phyloP scores from a whole-genome alignment of 495 filamentous ascomycete species.

The Podospora sp. region DNA sequence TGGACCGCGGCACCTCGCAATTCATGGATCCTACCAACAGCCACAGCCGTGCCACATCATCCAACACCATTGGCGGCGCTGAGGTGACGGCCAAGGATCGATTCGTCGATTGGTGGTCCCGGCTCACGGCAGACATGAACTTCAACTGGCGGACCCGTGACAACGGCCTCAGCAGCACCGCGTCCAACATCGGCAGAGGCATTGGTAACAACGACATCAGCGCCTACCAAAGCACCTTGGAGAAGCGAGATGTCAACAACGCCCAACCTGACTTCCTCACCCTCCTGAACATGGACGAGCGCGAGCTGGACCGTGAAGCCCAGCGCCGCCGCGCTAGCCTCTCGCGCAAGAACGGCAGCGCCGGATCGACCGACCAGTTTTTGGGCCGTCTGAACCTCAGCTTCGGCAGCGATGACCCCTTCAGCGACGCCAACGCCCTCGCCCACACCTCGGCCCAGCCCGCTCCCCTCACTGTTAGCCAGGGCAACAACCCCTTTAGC shows the following conservation, averaged over 20 bases:
- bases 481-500: slow-evolving; percentile 47
- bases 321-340: slow-evolving; percentile 35
- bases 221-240: not conserved
- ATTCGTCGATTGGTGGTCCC: slow-evolving; percentile 46
- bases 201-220: not conserved
- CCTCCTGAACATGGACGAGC: slow-evolving; percentile 41
- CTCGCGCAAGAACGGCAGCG: slow-evolving; percentile 31
- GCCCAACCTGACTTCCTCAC: slow-evolving; percentile 46
- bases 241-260: slow-evolving; percentile 23
- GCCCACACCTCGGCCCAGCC: slow-evolving; percentile 43
- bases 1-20: slow-evolving; percentile 55
- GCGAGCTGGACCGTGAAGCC: slow-evolving; percentile 39
- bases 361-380: slow-evolving; percentile 39
- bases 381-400: slow-evolving; percentile 45
- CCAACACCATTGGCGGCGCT: slow-evolving; percentile 16
- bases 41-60: slow-evolving; percentile 46
- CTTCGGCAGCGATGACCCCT: slow-evolving; percentile 38
- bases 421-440: slow-evolving; percentile 48
- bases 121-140: slow-evolving; percentile 41
- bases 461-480: slow-evolving; percentile 36
- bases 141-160: slow-evolving; percentile 40
- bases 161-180: slow-evolving; percentile 23
- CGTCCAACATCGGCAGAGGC: not conserved
- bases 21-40: slow-evolving; percentile 44
- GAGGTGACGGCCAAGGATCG: slow-evolving; percentile 36